Conservation (phyloP, 2,329 filamentous ascomycete species). For the Xylaria polymorpha region DNA sequence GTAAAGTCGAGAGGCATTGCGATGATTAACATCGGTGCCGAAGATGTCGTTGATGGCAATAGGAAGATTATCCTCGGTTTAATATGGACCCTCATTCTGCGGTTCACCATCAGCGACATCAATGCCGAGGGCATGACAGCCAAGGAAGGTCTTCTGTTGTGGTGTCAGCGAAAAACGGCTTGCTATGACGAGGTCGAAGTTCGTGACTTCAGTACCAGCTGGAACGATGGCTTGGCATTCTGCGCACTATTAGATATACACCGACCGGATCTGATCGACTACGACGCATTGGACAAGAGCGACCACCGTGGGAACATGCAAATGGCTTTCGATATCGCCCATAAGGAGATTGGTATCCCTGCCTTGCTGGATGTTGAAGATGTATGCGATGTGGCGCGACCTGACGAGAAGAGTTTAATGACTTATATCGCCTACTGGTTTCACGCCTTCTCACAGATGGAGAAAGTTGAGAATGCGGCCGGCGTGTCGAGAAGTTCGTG, state of each 20-base stretch:
- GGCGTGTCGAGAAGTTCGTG: slow-evolving; percentile 97
- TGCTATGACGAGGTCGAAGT: slow-evolving; percentile 98
- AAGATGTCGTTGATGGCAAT: slow-evolving; percentile 98
- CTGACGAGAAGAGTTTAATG: slow-evolving; percentile 97
- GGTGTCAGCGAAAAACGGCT: slow-evolving; percentile 98
- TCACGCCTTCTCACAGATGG: slow-evolving; percentile 98
- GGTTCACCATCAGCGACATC: slow-evolving; percentile 99
- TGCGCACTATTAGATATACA: slow-evolving; percentile 97
- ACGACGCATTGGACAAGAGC: slow-evolving; percentile 90
- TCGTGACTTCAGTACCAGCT: slow-evolving; percentile 92
- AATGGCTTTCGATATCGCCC: slow-evolving; percentile 94
- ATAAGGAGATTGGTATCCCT: slow-evolving; percentile 96
- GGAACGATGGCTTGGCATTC: slow-evolving; percentile 97
- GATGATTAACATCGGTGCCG: slow-evolving; percentile 97
- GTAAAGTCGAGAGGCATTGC: slow-evolving; percentile 92
- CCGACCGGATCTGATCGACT: slow-evolving; percentile 96
- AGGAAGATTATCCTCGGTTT: slow-evolving; percentile 96
- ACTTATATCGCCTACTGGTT: slow-evolving; percentile 99
- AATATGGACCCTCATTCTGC: slow-evolving; percentile 97
- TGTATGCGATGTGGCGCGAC: slow-evolving; percentile 95
- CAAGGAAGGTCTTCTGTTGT: slow-evolving; percentile 92
- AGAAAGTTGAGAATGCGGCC: slow-evolving; percentile 96
- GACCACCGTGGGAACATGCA: slow-evolving; percentile 99
- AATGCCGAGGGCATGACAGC: slow-evolving; percentile 98
- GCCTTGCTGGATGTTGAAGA: slow-evolving; percentile 97